phyloP scores from a whole-genome alignment of 2,329 filamentous ascomycete genomes.

The Xylaria sp. region DNA sequence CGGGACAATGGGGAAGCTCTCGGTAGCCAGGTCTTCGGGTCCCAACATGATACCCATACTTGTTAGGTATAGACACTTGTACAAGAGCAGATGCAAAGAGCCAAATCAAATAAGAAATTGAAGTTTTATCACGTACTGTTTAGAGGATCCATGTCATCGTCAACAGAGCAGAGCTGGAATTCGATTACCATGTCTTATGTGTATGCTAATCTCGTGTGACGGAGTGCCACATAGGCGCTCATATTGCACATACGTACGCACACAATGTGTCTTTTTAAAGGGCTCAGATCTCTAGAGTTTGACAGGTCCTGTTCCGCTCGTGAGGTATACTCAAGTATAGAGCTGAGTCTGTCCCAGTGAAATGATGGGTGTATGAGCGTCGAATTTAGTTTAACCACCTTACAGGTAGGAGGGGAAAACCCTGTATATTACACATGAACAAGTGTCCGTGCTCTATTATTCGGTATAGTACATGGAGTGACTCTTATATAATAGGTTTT shows the following conservation, averaged over 20 bases:
- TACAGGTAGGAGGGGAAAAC: too few relatives aligned
- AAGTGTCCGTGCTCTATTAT: too few relatives aligned
- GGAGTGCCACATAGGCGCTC: neutral
- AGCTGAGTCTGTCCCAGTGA: too few relatives aligned
- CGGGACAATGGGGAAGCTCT: conserved; percentile 22
- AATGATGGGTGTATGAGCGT: too few relatives aligned
- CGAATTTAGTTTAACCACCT: too few relatives aligned
- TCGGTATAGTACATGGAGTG: too few relatives aligned
- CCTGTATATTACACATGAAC: too few relatives aligned
- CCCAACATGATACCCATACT: conserved; percentile 35
- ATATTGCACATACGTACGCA: neutral
- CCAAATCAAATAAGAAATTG: conserved; percentile 31
- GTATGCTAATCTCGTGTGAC: neutral
- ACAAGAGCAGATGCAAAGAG: conserved; percentile 35
- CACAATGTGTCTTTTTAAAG: neutral
- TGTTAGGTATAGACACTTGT: conserved; percentile 36
- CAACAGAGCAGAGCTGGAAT: neutral
- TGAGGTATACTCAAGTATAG: neutral
- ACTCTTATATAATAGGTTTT: too few relatives aligned
- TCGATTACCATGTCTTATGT: neutral
- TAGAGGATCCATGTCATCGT: neutral
- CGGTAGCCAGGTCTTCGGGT: conserved; percentile 21
- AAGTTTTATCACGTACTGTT: conserved; percentile 1
- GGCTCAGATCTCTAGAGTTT: neutral
- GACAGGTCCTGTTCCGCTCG: neutral